These are phyloP conservation scores for Saccharomycopsis capsularis DNA, from an alignment of 805 yeast species.

Conservation along the genomic window DNA sequence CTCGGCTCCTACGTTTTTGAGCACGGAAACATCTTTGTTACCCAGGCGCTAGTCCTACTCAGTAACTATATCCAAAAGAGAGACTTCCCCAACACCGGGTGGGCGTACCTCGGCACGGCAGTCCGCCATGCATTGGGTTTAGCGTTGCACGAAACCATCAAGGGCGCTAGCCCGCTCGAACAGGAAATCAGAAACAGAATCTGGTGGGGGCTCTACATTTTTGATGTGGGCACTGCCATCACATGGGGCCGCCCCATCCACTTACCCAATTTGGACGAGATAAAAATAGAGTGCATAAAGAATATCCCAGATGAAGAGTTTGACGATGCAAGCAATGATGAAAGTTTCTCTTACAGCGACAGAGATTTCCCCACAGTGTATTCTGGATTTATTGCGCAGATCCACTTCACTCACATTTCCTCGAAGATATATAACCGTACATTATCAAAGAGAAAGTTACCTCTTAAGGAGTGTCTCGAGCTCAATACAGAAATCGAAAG, in stretches of 20 bases:
- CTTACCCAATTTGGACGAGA: conserved; percentile 39
- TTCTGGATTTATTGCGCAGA: conserved; percentile 50
- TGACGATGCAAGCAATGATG: conserved; percentile 13
- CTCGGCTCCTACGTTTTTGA: conserved; percentile 46
- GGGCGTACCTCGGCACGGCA: conserved; percentile 61
- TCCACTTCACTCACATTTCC: conserved; percentile 42
- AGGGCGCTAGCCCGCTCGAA: conserved; percentile 33
- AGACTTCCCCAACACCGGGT: conserved; percentile 60
- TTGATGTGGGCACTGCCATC: conserved; percentile 57
- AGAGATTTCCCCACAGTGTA: conserved; percentile 44
- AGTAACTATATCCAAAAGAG: conserved; percentile 59
- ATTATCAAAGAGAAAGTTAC: conserved; percentile 41
- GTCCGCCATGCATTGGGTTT: conserved; percentile 60
- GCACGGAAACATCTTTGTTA: conserved; percentile 49
- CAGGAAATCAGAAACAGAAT: conserved; percentile 51
- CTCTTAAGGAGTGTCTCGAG: conserved; percentile 43
- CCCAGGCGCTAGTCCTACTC: conserved; percentile 46
- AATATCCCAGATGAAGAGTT: conserved; percentile 39
- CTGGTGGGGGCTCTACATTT: conserved; percentile 64
- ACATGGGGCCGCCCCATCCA: conserved; percentile 60
- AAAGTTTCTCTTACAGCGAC: conserved; percentile 22
- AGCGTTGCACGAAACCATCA: conserved; percentile 33
- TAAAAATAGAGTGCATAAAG: conserved; percentile 44
- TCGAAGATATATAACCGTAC: conserved; percentile 42
- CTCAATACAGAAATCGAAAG: conserved; percentile 37